Evolutionary conservation across 2,329 filamentous ascomycete genomes (phyloP), one percentile per base, ranked within the genome.

Genomic region (Cephalotrichum gorgonifer): DNA sequence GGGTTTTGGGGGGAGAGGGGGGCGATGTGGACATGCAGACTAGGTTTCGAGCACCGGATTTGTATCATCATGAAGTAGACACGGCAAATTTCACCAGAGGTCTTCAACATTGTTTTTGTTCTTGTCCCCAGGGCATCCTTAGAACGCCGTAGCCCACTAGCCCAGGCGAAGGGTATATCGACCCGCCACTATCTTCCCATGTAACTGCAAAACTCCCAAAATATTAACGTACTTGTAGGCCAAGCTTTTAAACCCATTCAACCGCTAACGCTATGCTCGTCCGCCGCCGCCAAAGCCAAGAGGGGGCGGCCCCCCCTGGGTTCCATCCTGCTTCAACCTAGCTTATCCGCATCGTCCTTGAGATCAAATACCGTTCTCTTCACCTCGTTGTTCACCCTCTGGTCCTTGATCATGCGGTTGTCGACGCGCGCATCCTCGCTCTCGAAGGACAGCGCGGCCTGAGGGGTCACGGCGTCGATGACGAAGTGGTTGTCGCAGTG

Each of bases 401-500:
- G 89, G 63, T 98, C 93, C 70, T 85, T 94, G 58, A 98, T 73
- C 88, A 98, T 96, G 70, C 86, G 80, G 59, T 79, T 80, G 67
- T 98, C 88, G 58, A 90, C 77, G 52, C 93, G 76, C 3, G 83
- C 83, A 68, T 98, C 94, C 54, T 94, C 91, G 53, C 91, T 87
- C 71, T 98, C 93, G 47, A 98, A 78, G 56, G 90, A 81, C 47
- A 98, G 70, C 31, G 85, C 78, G 9, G 90, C 79, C 68, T 94
- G 86, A 22, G 93, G 88, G 4, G 85, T 87, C 57, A 85, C 68
- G 47, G 93, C 94, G 4, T 97, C 90, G 54, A 98, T 75, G 35
- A 98, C 86, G 62, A 90, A 98, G 69, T 98, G 94, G 71, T 98
- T 98, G 64, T 98, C 93, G 73, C 93, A 98, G 71, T 96, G 88